Conservation (phyloP, 1,284 basidiomycete species). For the Cronartium ribicola region DNA sequence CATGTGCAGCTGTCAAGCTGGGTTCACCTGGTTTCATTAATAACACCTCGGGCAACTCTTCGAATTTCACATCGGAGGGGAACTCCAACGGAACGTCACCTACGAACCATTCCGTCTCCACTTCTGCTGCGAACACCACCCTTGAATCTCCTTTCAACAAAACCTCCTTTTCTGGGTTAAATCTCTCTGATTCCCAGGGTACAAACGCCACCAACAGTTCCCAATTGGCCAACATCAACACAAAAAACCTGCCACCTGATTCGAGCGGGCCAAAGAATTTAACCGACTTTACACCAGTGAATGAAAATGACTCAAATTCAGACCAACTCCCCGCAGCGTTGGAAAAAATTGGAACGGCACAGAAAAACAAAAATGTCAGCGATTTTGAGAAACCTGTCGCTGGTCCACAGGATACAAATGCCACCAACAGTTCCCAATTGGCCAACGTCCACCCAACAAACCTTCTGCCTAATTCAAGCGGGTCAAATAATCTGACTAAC, state of each 20-base stretch:
- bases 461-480: background rate
- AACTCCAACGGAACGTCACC: background rate
- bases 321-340: background rate
- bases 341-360: background rate
- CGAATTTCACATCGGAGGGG: background rate
- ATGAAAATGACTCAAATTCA: too few species aligned
- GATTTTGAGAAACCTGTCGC: background rate
- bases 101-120: too few species aligned
- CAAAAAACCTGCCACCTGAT: background rate
- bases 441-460: background rate
- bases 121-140: too few species aligned
- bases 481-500: background rate
- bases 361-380: background rate
- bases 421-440: background rate
- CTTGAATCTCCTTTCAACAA: too few species aligned
- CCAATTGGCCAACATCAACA: background rate
- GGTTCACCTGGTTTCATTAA: background rate
- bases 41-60: background rate
- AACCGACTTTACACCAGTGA: too few species aligned
- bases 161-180: too few species aligned
- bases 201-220: background rate
- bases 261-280: too few species aligned
- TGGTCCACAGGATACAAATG: background rate
- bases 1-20: slow-evolving; percentile 40
- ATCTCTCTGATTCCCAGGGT: background rate